Base-by-base conservation (phyloP, 148 eudicot species). In the Fagopyrum tataricum region DNA sequence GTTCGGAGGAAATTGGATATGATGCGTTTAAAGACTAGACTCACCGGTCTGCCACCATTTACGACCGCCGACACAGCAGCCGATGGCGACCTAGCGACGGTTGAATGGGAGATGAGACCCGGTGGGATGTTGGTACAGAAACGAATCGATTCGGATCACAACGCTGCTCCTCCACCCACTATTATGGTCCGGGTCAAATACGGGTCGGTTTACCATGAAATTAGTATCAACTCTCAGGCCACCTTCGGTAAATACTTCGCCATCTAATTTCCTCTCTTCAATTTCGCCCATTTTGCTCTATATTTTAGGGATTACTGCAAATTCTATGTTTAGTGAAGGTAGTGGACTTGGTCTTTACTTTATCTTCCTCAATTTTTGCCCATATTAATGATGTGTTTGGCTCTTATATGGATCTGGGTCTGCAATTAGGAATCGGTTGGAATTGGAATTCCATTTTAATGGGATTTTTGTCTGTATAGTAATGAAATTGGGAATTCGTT, bases 51-150 rank as follows among this genome's bases (percentile, higher is more conserved):
- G 74, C 80, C 90, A 9, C 82, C 90, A 13, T 81, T 80, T 10
- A 42, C n/a, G 72, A 76, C 44, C 37, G 80, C 70, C 62, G 59
- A 77, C 37, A 48, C 68, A 5, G 86, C 39, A 62, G 76, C 69
- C 5, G 72, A 43, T 6, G 78, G 14, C 9, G 82, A 81, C 64
- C 52, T 20, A 1, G 67, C 51, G 39, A 70, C 59, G 26, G 82
- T 80, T 24, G 91, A 91, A 44, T 91, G 97, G 97, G 98, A 93
- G 85, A 61, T 93, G 70, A 76, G 98, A 44, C 97, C 98, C 0
- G 86, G 95, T 40, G 98, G 98, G 74, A 91, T 93, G 98, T 55
- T 93, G 71, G 98, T 93, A 7, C 96, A 91, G 83, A 93, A 87
- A 66, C 80, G 97, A 41, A 40, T 82, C 42, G 91, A 88, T 21